phyloP scores from a whole-genome alignment of 2,329 filamentous ascomycete species.

The Claviceps arundinis region DNA sequence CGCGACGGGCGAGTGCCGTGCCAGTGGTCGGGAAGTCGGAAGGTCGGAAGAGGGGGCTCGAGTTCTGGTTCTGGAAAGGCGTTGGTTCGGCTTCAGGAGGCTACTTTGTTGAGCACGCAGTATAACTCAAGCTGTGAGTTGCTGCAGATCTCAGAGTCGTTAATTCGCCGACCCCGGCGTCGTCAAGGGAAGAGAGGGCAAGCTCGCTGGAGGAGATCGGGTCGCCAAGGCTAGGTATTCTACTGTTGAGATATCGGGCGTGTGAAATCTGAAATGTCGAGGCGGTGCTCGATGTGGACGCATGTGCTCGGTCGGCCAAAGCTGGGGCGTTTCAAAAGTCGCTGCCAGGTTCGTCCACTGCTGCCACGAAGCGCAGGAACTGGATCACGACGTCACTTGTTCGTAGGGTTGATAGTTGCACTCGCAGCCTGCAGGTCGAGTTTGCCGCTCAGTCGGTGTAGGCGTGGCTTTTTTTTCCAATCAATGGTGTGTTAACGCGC shows the following conservation, averaged over 20 bases:
- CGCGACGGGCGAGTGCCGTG: constrained; percentile 13
- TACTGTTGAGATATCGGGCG: neutral
- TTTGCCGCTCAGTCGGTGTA: neutral
- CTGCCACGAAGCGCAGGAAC: neutral
- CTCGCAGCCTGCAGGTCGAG: neutral
- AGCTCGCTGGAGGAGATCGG: neutral
- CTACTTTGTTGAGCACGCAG: neutral
- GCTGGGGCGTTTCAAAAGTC: neutral
- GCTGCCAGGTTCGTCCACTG: neutral
- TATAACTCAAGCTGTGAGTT: neutral
- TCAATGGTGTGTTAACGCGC: constrained; percentile 1
- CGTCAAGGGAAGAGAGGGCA: too few species aligned
- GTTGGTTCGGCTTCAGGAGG: neutral
- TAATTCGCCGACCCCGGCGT: neutral
- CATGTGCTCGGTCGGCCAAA: neutral
- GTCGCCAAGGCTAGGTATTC: neutral
- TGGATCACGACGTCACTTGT: constrained; percentile 4
- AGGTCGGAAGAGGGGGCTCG: neutral
- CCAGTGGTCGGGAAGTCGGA: constrained; percentile 4
- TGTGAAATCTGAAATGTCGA: neutral
- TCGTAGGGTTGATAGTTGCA: neutral
- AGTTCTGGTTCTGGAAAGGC: neutral
- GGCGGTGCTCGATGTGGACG: neutral
- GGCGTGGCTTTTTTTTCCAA: constrained; percentile 4
- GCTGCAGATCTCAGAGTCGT: neutral